Conservation (phyloP, 1,284 basidiomycete genomes). For the Volvariella surrecta region DNA sequence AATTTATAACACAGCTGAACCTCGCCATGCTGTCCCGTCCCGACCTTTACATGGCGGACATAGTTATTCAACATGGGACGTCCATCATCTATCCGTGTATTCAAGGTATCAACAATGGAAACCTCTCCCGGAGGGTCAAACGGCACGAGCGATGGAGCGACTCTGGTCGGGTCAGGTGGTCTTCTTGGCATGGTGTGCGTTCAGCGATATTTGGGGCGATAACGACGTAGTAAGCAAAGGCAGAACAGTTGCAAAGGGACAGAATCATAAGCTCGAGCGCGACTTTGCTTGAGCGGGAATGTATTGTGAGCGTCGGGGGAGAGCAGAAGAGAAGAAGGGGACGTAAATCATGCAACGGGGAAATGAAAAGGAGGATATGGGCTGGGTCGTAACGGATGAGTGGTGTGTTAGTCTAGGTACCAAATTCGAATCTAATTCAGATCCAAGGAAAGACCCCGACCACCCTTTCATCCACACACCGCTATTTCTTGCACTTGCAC, state of each 20-base stretch:
- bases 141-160: constrained; percentile 12
- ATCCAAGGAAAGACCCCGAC: constrained; percentile 17
- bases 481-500: constrained; percentile 41
- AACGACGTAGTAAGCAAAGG: constrained; percentile 8
- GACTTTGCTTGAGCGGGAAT: neutral
- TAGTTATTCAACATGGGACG: constrained; percentile 74
- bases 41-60: constrained; percentile 59
- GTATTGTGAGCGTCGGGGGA: neutral
- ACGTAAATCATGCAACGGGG: constrained; percentile 2
- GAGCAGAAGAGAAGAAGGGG: constrained; percentile 3
- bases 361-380: neutral
- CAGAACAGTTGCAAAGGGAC: constrained; percentile 1
- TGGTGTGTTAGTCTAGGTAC: too few relatives aligned
- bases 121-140: constrained; percentile 42
- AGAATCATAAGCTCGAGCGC: constrained; percentile 5
- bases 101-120: constrained; percentile 51
- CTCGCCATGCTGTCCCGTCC: constrained; percentile 76
- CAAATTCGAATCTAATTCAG: constrained; percentile 6
- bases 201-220: constrained; percentile 9
- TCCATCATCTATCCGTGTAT: constrained; percentile 25
- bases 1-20: constrained; percentile 68
- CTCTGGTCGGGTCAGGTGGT: constrained; percentile 2
- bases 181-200: constrained; percentile 10
- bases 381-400: too few relatives aligned
- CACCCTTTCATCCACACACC: constrained; percentile 9